A percentile compares a stretch with the other conserved stretches of the same genome.
These are phyloP conservation scores for Calonectria pteridis DNA, from an alignment of 2,329 filamentous ascomycete genomes.

Conservation along the genomic window DNA sequence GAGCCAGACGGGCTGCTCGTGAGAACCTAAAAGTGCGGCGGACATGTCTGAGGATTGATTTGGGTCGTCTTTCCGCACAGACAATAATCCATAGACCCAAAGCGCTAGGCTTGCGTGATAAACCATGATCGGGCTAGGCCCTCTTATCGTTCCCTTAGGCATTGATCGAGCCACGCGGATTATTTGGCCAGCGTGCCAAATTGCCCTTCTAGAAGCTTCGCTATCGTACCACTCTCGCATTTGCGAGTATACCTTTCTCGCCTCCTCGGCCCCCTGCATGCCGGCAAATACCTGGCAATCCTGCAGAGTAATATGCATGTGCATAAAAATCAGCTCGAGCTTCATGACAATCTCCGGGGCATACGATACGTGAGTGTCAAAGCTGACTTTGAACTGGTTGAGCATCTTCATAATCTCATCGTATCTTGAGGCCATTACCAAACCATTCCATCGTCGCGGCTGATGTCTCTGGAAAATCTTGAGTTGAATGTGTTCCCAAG, in stretches of 20 bases:
- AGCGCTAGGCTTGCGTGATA: constrained; percentile 11
- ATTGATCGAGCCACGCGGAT: neutral
- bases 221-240: neutral
- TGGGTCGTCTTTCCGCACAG: neutral
- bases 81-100: neutral
- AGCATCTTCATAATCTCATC: constrained; percentile 10
- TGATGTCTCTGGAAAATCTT: neutral
- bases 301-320: neutral
- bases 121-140: neutral
- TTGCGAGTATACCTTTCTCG: neutral
- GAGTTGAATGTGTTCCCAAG: constrained; percentile 5
- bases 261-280: neutral
- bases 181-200: constrained; percentile 15
- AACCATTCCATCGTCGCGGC: neutral
- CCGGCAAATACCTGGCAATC: constrained; percentile 12
- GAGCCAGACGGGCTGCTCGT: neutral
- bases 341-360: neutral
- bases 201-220: neutral
- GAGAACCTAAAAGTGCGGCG: neutral
- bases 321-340: neutral
- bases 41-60: neutral
- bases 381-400: constrained; percentile 1
- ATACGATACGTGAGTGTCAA: neutral
- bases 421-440: neutral
- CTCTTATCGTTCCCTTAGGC: neutral